Conservation (phyloP, 441 rosid genomes). For the Syzygium malaccense region DNA sequence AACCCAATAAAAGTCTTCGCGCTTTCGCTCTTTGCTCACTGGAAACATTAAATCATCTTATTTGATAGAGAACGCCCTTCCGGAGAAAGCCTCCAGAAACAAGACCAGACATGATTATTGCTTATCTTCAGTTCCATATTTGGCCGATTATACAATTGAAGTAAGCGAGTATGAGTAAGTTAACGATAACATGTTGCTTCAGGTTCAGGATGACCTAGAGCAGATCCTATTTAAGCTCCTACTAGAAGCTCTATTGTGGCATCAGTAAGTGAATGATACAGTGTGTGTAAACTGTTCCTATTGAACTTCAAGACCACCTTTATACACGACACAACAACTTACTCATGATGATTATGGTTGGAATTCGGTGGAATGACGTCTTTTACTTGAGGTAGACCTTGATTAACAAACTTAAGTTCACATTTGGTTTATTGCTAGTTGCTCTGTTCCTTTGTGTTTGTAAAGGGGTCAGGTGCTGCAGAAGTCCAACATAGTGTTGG, state of each 20-base stretch:
- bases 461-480: fast-evolving
- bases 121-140: too few relatives aligned
- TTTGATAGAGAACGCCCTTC: too few relatives aligned
- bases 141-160: too few relatives aligned
- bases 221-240: background rate
- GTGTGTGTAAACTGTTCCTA: background rate
- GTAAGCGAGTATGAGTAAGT: background rate
- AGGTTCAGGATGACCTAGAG: fast-evolving
- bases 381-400: background rate
- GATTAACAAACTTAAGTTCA: background rate
- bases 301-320: background rate
- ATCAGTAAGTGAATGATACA: background rate
- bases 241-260: background rate
- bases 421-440: background rate
- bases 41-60: too few relatives aligned
- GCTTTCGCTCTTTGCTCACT: too few relatives aligned
- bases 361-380: background rate
- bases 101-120: background rate
- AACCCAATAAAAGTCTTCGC: too few relatives aligned
- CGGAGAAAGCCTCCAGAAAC: background rate
- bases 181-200: background rate
- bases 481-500: background rate
- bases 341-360: too few relatives aligned
- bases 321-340: fast-evolving
- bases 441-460: background rate